These are phyloP conservation scores for Tylopilus sp. DNA, from an alignment of 1,284 basidiomycete genomes.

Conservation along the genomic window DNA sequence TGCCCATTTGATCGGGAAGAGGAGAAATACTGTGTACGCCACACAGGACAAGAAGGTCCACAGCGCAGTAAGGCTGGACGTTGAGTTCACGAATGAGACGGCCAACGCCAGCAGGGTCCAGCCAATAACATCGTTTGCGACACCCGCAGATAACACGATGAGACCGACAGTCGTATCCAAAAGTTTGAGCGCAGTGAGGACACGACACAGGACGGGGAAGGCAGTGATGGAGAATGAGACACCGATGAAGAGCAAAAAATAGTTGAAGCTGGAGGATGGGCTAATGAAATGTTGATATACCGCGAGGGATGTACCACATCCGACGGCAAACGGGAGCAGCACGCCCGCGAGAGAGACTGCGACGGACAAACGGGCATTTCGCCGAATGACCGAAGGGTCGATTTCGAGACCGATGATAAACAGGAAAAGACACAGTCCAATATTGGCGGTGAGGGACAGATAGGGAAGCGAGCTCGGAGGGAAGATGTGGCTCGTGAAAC, in stretches of 20 bases:
- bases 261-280: slow-evolving; percentile 57
- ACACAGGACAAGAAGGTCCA: slow-evolving; percentile 80
- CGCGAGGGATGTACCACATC: slow-evolving; percentile 75
- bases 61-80: slow-evolving; percentile 68
- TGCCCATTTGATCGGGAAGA: slow-evolving; percentile 63
- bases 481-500: slow-evolving; percentile 82
- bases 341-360: slow-evolving; percentile 63
- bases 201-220: slow-evolving; percentile 90
- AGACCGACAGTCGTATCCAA: slow-evolving; percentile 92
- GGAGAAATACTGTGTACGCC: slow-evolving; percentile 76
- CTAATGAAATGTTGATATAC: slow-evolving; percentile 81
- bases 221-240: slow-evolving; percentile 92
- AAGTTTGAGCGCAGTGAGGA: slow-evolving; percentile 75
- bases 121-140: slow-evolving; percentile 84
- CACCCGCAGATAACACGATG: slow-evolving; percentile 88
- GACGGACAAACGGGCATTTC: slow-evolving; percentile 44
- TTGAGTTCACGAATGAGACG: slow-evolving; percentile 85
- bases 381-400: slow-evolving; percentile 63
- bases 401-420: slow-evolving; percentile 92
- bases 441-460: slow-evolving; percentile 85
- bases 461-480: slow-evolving; percentile 67
- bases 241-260: slow-evolving; percentile 93
- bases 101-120: slow-evolving; percentile 78
- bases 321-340: slow-evolving; percentile 77
- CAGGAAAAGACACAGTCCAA: slow-evolving; percentile 88